A percentile compares a stretch with the other conserved stretches of the same genome.
Conservation (phyloP, 106 monocot genomes). For the Dendrobium officinale region DNA sequence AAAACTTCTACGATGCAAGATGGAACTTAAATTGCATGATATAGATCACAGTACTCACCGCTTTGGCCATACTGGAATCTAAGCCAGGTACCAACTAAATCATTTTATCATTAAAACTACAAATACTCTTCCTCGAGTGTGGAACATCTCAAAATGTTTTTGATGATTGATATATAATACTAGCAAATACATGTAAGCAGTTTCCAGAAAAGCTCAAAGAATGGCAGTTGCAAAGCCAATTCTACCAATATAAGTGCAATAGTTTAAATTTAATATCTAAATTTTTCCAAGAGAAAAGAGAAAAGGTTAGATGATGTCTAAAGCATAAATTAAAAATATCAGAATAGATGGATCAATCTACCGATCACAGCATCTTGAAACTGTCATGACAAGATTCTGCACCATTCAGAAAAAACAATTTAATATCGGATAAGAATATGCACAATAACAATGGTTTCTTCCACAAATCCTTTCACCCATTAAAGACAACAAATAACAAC, state of each 20-base stretch:
- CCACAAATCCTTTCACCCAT: too few relatives aligned
- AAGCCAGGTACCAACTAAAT: background rate
- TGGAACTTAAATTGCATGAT: background rate
- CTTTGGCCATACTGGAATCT: background rate
- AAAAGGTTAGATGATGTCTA: background rate
- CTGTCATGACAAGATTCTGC: background rate
- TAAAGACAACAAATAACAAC: too few relatives aligned
- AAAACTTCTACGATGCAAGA: background rate
- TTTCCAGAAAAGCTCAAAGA: background rate
- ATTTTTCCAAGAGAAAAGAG: background rate
- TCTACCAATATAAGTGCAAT: background rate
- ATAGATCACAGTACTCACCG: background rate
- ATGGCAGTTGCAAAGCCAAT: background rate
- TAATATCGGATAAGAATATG: background rate
- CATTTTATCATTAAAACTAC: background rate
- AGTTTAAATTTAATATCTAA: background rate
- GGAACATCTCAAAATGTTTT: background rate
- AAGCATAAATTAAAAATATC: background rate
- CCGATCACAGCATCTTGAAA: background rate
- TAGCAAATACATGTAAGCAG: background rate
- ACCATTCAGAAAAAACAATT: background rate
- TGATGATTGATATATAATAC: background rate
- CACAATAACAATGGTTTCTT: too few relatives aligned
- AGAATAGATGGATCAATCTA: background rate
- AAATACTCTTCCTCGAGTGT: background rate